Percentiles rank a stretch among this genome's conserved stretches.
These are phyloP conservation scores for Skeletonema menzelii DNA, from an alignment of 108 stramenopile species.

Conservation along the genomic window DNA sequence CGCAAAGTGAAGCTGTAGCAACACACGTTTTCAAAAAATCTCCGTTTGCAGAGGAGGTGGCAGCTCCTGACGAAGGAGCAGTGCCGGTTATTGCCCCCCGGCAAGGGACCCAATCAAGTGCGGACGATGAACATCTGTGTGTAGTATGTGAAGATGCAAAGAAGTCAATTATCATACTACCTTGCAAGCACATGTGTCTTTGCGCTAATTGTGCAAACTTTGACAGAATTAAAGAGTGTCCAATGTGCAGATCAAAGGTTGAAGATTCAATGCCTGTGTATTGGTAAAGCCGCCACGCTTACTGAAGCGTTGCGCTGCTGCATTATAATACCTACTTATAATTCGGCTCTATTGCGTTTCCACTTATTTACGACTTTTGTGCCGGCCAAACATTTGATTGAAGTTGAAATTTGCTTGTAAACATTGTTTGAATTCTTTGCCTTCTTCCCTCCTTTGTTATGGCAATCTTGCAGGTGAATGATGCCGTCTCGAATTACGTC, in stretches of 20 bases:
- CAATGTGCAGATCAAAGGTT: constrained; percentile 39
- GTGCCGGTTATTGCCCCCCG: not conserved
- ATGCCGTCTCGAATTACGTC: constrained; percentile 25
- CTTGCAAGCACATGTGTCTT: constrained; percentile 43
- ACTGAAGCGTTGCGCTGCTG: too few species aligned
- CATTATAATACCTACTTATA: constrained; percentile 9
- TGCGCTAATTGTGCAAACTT: constrained; percentile 29
- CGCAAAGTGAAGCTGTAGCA: not conserved
- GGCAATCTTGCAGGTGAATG: constrained; percentile 18
- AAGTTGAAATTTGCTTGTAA: constrained; percentile 44
- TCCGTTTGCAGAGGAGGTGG: constrained; percentile 11
- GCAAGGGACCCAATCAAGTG: not conserved
- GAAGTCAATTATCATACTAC: constrained; percentile 35
- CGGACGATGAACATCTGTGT: constrained; percentile 33
- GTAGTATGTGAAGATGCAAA: constrained; percentile 44
- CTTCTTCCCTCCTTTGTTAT: constrained; percentile 9
- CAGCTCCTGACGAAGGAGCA: not conserved
- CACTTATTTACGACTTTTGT: constrained; percentile 58
- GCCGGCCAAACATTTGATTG: constrained; percentile 47
- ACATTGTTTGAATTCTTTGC: constrained; percentile 21
- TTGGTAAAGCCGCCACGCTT: constrained; percentile 13
- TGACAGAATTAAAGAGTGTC: constrained; percentile 34
- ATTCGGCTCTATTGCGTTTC: constrained; percentile 56
- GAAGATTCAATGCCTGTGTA: constrained; percentile 37
- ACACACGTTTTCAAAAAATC: constrained; percentile 20